Percentiles rank a stretch among this genome's conserved stretches.
Conservation (phyloP, 2,329 filamentous ascomycete genomes). For the Tolypocladium sp. region DNA sequence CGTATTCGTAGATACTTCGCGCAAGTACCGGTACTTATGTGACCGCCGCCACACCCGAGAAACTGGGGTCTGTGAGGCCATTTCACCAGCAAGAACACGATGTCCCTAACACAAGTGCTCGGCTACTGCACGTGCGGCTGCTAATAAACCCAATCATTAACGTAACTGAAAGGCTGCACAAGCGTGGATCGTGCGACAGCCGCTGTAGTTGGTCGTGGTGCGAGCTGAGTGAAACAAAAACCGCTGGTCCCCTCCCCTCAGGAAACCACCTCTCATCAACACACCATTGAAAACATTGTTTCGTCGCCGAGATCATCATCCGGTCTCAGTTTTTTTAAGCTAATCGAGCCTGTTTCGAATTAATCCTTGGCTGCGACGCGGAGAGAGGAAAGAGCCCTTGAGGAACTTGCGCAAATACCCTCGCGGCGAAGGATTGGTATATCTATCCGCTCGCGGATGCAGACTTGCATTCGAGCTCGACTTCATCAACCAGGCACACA, state of each 20-base stretch:
- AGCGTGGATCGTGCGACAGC: neutral
- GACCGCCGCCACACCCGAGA: neutral
- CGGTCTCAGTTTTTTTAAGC: neutral
- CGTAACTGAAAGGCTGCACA: neutral
- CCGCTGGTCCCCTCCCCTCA: neutral
- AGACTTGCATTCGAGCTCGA: neutral
- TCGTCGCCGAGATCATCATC: neutral
- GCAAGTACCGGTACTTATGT: neutral
- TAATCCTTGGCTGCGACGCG: neutral
- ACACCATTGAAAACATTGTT: neutral
- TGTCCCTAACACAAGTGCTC: neutral
- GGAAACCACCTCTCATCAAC: neutral
- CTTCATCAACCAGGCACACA: neutral
- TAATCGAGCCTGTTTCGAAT: neutral
- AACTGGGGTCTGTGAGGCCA: neutral
- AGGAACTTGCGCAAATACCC: neutral
- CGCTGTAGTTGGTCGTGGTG: neutral
- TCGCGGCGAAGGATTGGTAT: neutral
- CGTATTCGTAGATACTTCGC: neutral
- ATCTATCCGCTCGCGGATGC: neutral
- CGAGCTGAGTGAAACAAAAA: neutral
- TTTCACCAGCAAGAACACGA: neutral
- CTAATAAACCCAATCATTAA: neutral
- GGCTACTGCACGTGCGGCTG: neutral
- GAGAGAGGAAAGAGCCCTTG: neutral